Evolutionary conservation across 306 rosid genomes (phyloP), one percentile per base, ranked within the genome.

Genomic region (Cucumis melo): DNA sequence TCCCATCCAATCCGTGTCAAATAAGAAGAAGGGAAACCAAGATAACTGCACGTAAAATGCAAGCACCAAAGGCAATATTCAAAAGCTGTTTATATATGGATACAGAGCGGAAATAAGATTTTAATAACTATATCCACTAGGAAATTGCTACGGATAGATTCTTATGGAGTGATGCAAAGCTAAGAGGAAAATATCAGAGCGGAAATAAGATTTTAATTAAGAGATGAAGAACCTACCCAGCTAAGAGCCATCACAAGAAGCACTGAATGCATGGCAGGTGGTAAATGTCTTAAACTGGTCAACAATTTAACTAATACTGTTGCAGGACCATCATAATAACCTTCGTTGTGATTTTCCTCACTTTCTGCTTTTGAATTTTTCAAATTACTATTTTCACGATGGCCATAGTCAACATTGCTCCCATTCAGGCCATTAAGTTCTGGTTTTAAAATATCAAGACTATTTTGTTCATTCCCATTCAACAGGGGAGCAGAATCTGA

Each of bases 1-100:
- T 63, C 99, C 99, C 99, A 94, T 95, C 99, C 99, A 93, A 88
- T 93, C 98, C 81, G 98, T 93, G 81, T 93, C 98, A 62, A 93
- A 93, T 73, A 93, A 89, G 87, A 93, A 93, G 90, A 93, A 93
- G 46, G 98, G 98, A 86, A 93, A 94, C 97, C 98, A 94, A 75
- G 98, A 91, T 74, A 90, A 76, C 98, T 94, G 91, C 89, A 84
- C 20, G 78, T 42, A 53, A 48, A 60, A 60, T 78, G 75, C 54
- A 73, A 21, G 23, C 58, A 77, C 78, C 38, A 39, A 53, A 82
- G 80, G 27, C 38, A 76, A 59, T 66, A 16, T 58, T 74, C 66
- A 74, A 80, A 42, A 67, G 64, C 64, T 75, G 72, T 78, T 68
- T 42, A 78, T 57, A 68, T 70, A 2, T 78, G 77, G 79, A 83